Percentiles rank a stretch among this genome's conserved stretches.
These are phyloP conservation scores for Picea mariana DNA, from an alignment of 83 land plant genomes.

Conservation along the genomic window DNA sequence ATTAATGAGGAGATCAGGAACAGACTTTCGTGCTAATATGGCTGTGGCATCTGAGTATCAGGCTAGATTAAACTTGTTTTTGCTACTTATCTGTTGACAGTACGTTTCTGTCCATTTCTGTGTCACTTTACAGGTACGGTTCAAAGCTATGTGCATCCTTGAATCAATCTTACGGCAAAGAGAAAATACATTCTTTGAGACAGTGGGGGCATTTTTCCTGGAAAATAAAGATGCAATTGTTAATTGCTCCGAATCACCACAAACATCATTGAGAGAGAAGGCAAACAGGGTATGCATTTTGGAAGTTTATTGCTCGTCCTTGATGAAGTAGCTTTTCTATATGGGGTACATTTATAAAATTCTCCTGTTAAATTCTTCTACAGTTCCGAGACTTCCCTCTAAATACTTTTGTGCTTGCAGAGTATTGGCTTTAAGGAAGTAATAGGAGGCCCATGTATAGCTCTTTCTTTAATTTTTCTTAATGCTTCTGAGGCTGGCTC, in stretches of 20 bases:
- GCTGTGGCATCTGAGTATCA: no score
- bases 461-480: no score
- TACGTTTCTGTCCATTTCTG: not conserved
- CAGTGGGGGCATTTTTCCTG: constrained; percentile 46
- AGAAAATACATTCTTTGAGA: constrained; percentile 44
- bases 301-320: not conserved
- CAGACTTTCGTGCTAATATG: not conserved
- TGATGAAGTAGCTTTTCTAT: not conserved
- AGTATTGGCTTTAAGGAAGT: no score
- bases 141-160: constrained; percentile 75
- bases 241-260: no score
- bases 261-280: no score
- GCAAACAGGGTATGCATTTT: constrained; percentile 47
- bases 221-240: constrained; percentile 51
- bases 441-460: no score
- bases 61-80: not conserved
- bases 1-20: not conserved
- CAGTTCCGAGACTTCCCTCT: no score
- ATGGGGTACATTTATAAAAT: not conserved
- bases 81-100: not conserved
- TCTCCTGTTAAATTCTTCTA: not conserved
- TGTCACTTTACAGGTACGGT: constrained; percentile 45
- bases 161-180: constrained; percentile 67
- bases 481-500: no score
- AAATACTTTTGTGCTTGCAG: no score